A percentile compares a stretch with the other conserved stretches of the same genome.
Conservation (phyloP, 2,329 filamentous ascomycete genomes). For the Trichoderma semiorbis region DNA sequence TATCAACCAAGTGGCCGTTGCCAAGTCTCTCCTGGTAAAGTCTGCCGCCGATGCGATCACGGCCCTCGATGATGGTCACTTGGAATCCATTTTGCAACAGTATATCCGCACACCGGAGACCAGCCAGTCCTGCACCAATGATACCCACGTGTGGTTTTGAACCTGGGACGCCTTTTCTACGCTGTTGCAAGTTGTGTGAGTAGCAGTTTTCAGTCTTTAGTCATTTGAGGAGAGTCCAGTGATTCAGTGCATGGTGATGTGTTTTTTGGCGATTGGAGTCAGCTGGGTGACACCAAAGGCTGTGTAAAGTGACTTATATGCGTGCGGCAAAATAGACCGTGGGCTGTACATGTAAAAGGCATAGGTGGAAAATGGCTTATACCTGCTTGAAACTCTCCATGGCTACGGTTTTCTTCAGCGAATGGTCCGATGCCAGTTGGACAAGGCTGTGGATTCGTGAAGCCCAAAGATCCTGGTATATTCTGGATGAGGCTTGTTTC, state of each 20-base stretch:
- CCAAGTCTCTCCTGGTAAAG: conserved; percentile 50
- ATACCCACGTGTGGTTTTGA: conserved; percentile 56
- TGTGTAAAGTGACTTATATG: not conserved
- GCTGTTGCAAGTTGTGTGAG: conserved; percentile 14
- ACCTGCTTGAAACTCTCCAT: conserved; percentile 39
- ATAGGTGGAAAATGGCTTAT: conserved; percentile 16
- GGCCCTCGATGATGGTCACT: conserved; percentile 67
- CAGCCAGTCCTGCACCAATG: conserved; percentile 68
- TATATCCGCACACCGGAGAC: conserved; percentile 67
- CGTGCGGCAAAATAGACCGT: not conserved
- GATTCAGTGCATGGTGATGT: not conserved
- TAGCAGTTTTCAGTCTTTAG: not conserved
- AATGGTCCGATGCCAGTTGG: conserved; percentile 32
- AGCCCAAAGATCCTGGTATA: conserved; percentile 48
- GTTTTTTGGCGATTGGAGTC: not conserved
- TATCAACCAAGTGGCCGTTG: conserved; percentile 50
- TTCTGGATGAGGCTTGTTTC: conserved; percentile 42
- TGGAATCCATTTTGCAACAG: conserved; percentile 61
- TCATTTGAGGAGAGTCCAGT: not conserved
- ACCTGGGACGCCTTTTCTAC: not conserved
- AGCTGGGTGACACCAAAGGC: not conserved
- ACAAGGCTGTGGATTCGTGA: conserved; percentile 37
- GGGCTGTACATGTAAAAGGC: not conserved
- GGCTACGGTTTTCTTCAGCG: conserved; percentile 28
- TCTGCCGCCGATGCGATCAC: conserved; percentile 64